A percentile compares a stretch with the other conserved stretches of the same genome.
phyloP scores from a whole-genome alignment of 192 early-diverging fungal genomes.

The Dissophora globulifera region DNA sequence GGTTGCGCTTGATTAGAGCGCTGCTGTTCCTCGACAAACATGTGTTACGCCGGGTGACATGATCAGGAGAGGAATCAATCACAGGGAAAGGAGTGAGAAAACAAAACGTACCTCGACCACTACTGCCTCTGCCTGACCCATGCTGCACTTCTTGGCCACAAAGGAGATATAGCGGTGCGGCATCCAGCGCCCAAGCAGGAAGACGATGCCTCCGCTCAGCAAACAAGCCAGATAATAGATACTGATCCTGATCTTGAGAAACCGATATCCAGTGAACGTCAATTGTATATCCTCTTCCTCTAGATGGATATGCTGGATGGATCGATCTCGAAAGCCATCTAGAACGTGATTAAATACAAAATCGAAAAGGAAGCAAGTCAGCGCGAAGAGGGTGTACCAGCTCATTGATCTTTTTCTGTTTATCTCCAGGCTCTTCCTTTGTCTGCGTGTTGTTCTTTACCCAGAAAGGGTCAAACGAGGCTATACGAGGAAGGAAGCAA shows the following conservation, averaged over 20 bases:
- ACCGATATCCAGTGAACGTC: constrained; percentile 67
- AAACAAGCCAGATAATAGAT: constrained; percentile 74
- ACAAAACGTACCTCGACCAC: constrained; percentile 63
- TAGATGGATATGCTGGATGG: constrained; percentile 24
- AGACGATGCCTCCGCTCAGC: constrained; percentile 75
- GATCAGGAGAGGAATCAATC: background rate
- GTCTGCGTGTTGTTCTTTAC: too few relatives aligned
- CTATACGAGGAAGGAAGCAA: background rate
- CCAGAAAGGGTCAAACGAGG: too few relatives aligned
- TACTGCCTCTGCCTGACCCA: constrained; percentile 75
- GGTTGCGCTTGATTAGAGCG: background rate
- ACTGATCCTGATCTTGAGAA: constrained; percentile 57
- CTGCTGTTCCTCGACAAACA: background rate
- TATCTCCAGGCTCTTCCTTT: too few relatives aligned
- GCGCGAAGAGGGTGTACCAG: too few relatives aligned
- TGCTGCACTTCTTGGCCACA: constrained; percentile 65
- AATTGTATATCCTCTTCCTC: constrained; percentile 44
- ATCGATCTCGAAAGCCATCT: background rate
- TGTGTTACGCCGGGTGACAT: background rate
- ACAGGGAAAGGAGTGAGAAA: too few relatives aligned
- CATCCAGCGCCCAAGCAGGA: constrained; percentile 88
- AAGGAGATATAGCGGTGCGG: constrained; percentile 76
- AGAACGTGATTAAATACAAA: too few relatives aligned
- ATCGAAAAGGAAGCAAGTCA: too few relatives aligned
- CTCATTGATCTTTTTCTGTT: too few relatives aligned